Percentiles rank a stretch among this genome's conserved stretches.
phyloP scores from a whole-genome alignment of 768 basidiomycete species.

The Hydnomerulius pinastri region DNA sequence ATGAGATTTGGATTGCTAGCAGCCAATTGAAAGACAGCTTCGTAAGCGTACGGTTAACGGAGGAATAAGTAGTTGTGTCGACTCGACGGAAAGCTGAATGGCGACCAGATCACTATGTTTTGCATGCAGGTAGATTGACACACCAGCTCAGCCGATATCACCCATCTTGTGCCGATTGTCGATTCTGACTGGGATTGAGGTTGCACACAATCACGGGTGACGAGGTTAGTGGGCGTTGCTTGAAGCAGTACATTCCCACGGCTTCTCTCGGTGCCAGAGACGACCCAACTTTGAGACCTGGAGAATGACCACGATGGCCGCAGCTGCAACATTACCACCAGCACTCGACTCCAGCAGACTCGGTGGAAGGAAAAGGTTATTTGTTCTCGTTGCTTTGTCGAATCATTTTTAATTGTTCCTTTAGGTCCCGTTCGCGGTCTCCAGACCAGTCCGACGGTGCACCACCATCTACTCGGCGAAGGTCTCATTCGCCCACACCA shows the following conservation, averaged over 20 bases:
- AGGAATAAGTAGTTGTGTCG: too few relatives aligned
- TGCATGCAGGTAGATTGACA: too few relatives aligned
- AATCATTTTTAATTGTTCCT: background rate
- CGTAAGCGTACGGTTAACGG: too few relatives aligned
- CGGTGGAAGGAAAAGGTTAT: constrained; percentile 52
- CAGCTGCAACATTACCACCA: constrained; percentile 23
- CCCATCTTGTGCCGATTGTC: too few relatives aligned
- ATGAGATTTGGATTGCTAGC: too few relatives aligned
- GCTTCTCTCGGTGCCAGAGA: background rate
- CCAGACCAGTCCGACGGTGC: constrained; percentile 32
- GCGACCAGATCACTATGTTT: too few relatives aligned
- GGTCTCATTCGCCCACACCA: constrained; percentile 41
- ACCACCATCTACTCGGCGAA: constrained; percentile 44
- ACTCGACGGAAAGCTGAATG: too few relatives aligned
- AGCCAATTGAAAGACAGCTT: too few relatives aligned
- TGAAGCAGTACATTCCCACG: constrained; percentile 22
- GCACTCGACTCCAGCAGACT: constrained; percentile 24
- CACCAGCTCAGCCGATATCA: too few relatives aligned
- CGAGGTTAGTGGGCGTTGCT: too few relatives aligned
- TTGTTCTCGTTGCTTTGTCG: background rate
- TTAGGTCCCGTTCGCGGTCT: constrained; percentile 53
- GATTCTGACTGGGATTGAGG: too few relatives aligned
- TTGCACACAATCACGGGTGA: too few relatives aligned
- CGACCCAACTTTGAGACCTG: background rate
- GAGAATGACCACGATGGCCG: constrained; percentile 42